Base-by-base conservation (phyloP, 2,329 filamentous ascomycete genomes). In the Knufia petricola region DNA sequence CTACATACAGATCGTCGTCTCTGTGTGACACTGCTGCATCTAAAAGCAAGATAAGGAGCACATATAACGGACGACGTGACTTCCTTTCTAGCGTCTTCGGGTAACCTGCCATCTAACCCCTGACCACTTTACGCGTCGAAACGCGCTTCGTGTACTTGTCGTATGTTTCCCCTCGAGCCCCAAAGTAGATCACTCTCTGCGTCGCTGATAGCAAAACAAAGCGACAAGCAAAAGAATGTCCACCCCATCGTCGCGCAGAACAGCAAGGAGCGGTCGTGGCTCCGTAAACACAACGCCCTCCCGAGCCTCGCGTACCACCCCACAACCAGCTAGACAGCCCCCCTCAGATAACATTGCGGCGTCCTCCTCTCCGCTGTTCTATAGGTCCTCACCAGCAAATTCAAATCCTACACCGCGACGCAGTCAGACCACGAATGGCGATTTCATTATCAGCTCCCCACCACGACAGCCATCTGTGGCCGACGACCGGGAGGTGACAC, bases 361-460 rank as follows among this genome's bases (percentile, higher is more conserved):
- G 53, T 78, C 79, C 3, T 92, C 87, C 3, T 94, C 88, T 50
- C 89, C 89, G 34, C 74, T 95, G 55, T 85, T 86, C 66, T 94
- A 82, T 66, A 79, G 73, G 53, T 82, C 78, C 0, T 82, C 79
- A 15, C 78, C 80, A 4, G 64, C 59, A 8, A 69, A 68, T 44
- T 67, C 65, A 30, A 69, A 68, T 44, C 67, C 65, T 30, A 68
- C 67, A 48, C 62, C 68, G 60, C 63, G 50, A 19, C 52, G 43
- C 20, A 67, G 59, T 60, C 63, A 53, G 64, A 67, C 54, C 59
- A 41, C 40, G 59, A 53, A 40, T 46, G 49, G 63, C 52, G 55
- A 63, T 40, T 67, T 71, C 61, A 65, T 68, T 49, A 66, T 70
- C 28, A 75, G 73, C 58, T 76, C 73, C 31, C 72, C 73, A 2